Evolutionary conservation across 306 rosid genomes (phyloP), one percentile per base, ranked within the genome.

Genomic region (Corylus heterophylla): DNA sequence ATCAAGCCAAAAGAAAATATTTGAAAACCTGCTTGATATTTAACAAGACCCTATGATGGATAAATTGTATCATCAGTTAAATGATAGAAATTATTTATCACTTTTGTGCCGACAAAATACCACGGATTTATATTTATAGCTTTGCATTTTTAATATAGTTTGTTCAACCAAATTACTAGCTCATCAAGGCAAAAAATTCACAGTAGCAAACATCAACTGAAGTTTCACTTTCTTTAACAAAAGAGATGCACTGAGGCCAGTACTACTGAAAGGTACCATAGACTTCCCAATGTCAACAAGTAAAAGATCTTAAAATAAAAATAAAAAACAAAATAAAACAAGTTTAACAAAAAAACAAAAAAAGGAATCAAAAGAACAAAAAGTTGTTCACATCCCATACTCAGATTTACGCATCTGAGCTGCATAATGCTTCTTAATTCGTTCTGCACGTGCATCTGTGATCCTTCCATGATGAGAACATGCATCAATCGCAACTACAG

Each of bases 391-490:
- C 27, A 8, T 42, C 10, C 76, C 87, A 66, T 89, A 92, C 97
- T 87, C 83, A 76, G 97, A 88, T 84, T 92, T 94, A 82, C 83
- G 81, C 87, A 89, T 88, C 75, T 86, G 90, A 74, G 97, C 86
- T 69, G 81, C 85, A 83, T 88, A 92, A 84, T 92, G 74, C 82
- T 86, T 91, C 89, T 83, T 86, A 76, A 94, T 94, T 52, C 92
- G 88, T 78, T 76, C 85, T 73, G 98, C 97, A 35, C 98, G 90
- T 12, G 87, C 89, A 85, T 85, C 75, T 8, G 97, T 91, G 76
- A 94, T 89, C 17, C 63, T 91, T 82, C 97, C 97, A 82, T 94
- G 98, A 86, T 91, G 98, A 77, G 97, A 88, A 77, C 88, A 92
- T 51, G 98, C 89, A 86, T 94, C 98, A 77, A 94, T 90, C 35